Percentiles rank a stretch among this genome's conserved stretches.
Evolutionary conservation across 352 stramenopile genomes (phyloP).

Genomic region (Peronospora tabacina): DNA sequence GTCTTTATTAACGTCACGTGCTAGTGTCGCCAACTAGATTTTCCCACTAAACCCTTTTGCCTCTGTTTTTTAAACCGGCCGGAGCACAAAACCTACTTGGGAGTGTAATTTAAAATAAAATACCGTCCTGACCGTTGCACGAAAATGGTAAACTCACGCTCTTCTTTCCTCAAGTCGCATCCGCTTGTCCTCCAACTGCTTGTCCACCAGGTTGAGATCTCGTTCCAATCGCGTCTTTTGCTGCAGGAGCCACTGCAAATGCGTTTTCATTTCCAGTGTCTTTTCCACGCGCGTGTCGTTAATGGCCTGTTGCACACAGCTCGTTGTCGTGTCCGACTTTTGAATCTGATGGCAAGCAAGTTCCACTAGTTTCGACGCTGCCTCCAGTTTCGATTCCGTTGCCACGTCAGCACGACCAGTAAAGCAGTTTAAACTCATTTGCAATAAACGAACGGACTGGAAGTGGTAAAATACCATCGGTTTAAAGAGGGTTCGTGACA

Average conservation of each 20-base stretch:
- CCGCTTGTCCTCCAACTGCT: slow-evolving; percentile 45
- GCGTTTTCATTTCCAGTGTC: slow-evolving; percentile 38
- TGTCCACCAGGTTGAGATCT: slow-evolving; percentile 39
- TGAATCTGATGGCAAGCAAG: slow-evolving; percentile 48
- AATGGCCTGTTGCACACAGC: slow-evolving; percentile 35
- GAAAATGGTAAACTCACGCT: not conserved
- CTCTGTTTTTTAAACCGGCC: no score
- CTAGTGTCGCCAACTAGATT: no score
- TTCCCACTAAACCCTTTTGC: no score
- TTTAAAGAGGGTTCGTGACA: not conserved
- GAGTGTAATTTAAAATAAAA: no score
- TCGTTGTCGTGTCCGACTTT: slow-evolving; percentile 41
- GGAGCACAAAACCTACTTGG: no score
- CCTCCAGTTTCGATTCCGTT: slow-evolving; percentile 61
- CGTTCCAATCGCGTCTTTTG: slow-evolving; percentile 41
- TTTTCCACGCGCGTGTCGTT: slow-evolving; percentile 29
- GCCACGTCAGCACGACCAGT: slow-evolving; percentile 41
- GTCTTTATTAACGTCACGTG: no score
- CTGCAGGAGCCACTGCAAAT: slow-evolving; percentile 49
- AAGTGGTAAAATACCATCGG: not conserved
- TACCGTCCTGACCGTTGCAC: no score
- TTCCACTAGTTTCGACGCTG: slow-evolving; percentile 56
- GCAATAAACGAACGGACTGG: not conserved
- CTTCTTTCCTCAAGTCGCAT: slow-evolving; percentile 48
- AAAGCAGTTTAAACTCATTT: slow-evolving; percentile 69